Conservation (phyloP, 768 basidiomycete genomes). For the Calvatia gigantea region DNA sequence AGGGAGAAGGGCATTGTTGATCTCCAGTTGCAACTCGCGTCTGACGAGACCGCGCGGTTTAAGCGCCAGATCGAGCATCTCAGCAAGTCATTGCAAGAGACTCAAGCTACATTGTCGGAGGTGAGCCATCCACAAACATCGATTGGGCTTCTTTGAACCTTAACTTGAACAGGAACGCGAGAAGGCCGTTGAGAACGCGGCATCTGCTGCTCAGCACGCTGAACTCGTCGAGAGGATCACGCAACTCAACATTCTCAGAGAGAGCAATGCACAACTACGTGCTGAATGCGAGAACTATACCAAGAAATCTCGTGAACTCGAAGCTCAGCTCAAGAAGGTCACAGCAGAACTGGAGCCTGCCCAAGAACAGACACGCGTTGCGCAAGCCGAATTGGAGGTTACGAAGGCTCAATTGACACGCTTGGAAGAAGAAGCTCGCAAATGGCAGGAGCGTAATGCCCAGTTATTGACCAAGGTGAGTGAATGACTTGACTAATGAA, state of each 20-base stretch:
- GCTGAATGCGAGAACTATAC: conserved; percentile 69
- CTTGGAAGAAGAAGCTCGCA: conserved; percentile 71
- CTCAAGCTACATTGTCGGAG: conserved; percentile 66
- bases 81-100: conserved; percentile 65
- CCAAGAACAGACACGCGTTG: conserved; percentile 62
- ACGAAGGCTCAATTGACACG: conserved; percentile 62
- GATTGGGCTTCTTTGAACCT: conserved; percentile 2
- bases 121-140: conserved; percentile 27
- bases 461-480: conserved; percentile 78
- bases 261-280: conserved; percentile 85
- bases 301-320: conserved; percentile 67
- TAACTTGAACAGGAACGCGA: conserved; percentile 65
- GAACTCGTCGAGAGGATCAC: conserved; percentile 86
- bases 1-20: conserved; percentile 94
- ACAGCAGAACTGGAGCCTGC: conserved; percentile 68
- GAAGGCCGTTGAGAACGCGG: conserved; percentile 63
- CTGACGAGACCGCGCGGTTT: conserved; percentile 68
- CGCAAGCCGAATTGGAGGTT: conserved; percentile 73
- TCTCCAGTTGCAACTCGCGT: conserved; percentile 77
- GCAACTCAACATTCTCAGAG: conserved; percentile 79
- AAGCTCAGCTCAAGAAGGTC: conserved; percentile 54
- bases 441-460: conserved; percentile 82
- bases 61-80: conserved; percentile 77
- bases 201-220: conserved; percentile 75
- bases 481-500: not conserved